Evolutionary conservation across 208 protist species (phyloP).

Genomic region (Trypanosoma lewisi): DNA sequence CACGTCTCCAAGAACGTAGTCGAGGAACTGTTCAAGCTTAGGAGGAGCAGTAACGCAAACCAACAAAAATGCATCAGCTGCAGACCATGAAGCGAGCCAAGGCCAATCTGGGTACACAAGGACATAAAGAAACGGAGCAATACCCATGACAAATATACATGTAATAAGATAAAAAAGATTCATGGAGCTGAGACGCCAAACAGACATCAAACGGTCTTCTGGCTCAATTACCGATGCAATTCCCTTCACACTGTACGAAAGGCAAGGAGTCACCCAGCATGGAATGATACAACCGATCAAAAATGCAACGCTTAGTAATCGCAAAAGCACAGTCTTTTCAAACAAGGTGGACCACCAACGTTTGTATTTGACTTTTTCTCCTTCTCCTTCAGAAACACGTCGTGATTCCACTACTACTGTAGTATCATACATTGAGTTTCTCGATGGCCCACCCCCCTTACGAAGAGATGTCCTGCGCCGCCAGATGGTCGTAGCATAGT

Average conservation of each 20-base stretch:
- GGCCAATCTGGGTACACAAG: constrained; percentile 13
- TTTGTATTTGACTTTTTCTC: neutral
- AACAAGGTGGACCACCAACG: neutral
- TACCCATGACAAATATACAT: constrained; percentile 33
- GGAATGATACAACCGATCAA: constrained; percentile 35
- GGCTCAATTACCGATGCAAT: constrained; percentile 33
- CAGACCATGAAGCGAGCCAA: constrained; percentile 90
- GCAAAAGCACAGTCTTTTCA: neutral
- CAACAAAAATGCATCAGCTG: constrained; percentile 85
- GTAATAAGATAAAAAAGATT: constrained; percentile 17
- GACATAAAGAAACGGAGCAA: constrained; percentile 42
- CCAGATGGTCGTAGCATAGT: constrained; percentile 60
- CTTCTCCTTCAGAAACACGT: neutral
- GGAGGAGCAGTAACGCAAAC: constrained; percentile 84
- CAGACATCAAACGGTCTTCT: constrained; percentile 13
- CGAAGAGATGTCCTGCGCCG: constrained; percentile 36
- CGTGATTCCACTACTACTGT: too few relatives aligned
- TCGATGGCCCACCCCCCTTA: neutral
- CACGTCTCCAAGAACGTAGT: constrained; percentile 81
- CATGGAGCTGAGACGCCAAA: constrained; percentile 23
- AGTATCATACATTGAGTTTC: too few relatives aligned
- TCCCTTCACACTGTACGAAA: constrained; percentile 32
- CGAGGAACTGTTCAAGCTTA: constrained; percentile 89
- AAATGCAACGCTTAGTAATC: neutral
- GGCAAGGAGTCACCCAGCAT: constrained; percentile 29